phyloP scores from a whole-genome alignment of 352 stramenopile genomes.

The Globisporangium nagaii region DNA sequence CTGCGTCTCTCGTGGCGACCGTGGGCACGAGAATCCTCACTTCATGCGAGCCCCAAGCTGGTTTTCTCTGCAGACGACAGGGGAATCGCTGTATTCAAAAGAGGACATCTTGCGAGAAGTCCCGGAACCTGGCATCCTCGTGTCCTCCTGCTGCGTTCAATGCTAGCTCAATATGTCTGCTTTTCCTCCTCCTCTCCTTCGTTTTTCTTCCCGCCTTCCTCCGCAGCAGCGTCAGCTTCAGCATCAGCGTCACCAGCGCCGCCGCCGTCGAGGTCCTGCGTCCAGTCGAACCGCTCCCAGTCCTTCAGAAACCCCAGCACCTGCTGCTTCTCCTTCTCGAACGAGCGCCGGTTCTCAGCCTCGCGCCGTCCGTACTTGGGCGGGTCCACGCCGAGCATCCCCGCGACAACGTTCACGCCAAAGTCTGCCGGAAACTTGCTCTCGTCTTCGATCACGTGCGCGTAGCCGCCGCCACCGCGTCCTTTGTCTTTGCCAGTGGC shows the following conservation, averaged over 20 bases:
- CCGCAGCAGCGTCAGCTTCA: too few species aligned
- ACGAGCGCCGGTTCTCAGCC: conserved; percentile 20
- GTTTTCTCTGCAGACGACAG: too few species aligned
- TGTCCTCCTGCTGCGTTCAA: too few species aligned
- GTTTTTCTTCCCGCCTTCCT: too few species aligned
- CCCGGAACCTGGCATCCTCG: too few species aligned
- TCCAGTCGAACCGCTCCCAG: conserved; percentile 77
- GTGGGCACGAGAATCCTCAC: too few species aligned
- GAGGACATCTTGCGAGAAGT: too few species aligned
- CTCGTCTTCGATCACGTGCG: conserved; percentile 80
- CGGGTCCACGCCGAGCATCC: conserved; percentile 67
- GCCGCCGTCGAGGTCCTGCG: conserved; percentile 61
- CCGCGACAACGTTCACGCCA: conserved; percentile 69
- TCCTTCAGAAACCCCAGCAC: conserved; percentile 56
- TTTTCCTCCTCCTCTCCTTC: neutral
- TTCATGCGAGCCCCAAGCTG: too few species aligned
- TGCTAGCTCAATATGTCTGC: too few species aligned
- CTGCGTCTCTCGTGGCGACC: too few species aligned
- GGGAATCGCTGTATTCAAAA: too few species aligned
- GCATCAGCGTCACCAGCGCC: neutral
- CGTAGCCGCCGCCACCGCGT: conserved; percentile 59
- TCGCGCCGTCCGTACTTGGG: conserved; percentile 54
- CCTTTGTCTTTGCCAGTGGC: conserved; percentile 2
- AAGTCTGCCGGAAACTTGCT: conserved; percentile 71
- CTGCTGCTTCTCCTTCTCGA: conserved; percentile 58